phyloP scores from a whole-genome alignment of 257 asterid species.

The Salvia splendens region DNA sequence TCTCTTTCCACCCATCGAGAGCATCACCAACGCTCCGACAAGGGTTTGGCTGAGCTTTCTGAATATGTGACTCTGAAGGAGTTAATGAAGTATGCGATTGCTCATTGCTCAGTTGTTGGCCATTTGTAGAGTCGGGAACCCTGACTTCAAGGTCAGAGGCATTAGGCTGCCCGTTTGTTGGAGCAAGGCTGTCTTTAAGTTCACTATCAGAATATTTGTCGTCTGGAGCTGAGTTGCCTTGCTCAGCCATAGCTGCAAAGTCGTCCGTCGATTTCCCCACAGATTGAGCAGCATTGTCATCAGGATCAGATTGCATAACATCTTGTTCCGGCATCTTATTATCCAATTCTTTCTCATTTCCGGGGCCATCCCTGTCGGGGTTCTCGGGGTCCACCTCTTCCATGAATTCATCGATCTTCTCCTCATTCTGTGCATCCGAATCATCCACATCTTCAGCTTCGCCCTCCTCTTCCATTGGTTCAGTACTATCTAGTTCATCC shows the following conservation, averaged over 20 bases:
- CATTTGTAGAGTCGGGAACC: conserved; percentile 55
- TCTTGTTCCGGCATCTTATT: conserved; percentile 41
- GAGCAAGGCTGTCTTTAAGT: conserved; percentile 54
- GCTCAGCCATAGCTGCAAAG: conserved; percentile 39
- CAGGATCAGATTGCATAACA: conserved; percentile 40
- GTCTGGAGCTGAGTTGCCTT: conserved; percentile 53
- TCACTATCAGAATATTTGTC: conserved; percentile 50
- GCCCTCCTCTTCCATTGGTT: conserved; percentile 60
- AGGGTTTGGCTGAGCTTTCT: conserved; percentile 74
- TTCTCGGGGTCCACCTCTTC: conserved; percentile 51
- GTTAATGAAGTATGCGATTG: conserved; percentile 45
- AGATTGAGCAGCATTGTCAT: conserved; percentile 48
- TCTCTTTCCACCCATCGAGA: conserved; percentile 94
- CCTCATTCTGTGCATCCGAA: conserved; percentile 50
- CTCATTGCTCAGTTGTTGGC: conserved; percentile 49
- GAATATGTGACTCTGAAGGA: conserved; percentile 46
- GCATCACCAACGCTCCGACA: conserved; percentile 90
- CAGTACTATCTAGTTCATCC: conserved; percentile 55
- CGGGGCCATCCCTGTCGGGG: conserved; percentile 43
- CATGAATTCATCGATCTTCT: conserved; percentile 38
- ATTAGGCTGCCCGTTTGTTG: conserved; percentile 59
- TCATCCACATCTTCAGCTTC: conserved; percentile 48
- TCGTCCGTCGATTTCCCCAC: conserved; percentile 45
- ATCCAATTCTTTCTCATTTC: conserved; percentile 48
- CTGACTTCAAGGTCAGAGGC: conserved; percentile 53